Base-by-base conservation (phyloP, 75 land plant species). In the Sequoiadendron giganteum region DNA sequence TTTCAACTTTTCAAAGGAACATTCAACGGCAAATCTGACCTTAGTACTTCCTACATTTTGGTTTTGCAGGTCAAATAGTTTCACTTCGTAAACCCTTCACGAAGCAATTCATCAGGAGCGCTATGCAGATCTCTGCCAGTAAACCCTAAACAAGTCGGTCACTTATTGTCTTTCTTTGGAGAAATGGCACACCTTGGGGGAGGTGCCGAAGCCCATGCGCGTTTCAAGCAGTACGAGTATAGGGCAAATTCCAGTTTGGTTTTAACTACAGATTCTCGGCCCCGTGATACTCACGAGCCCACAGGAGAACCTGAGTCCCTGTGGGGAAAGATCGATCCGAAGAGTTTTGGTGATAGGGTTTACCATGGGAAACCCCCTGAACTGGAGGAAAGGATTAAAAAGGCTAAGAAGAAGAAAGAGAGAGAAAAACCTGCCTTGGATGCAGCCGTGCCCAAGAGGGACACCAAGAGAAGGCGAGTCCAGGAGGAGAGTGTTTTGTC, bases 231-330 rank as follows among this genome's bases (percentile, higher is more conserved):
- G 90, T 97, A 98, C 56, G 97, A 98, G 89, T 97, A 97, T 61
- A 79, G 97, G 52, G 95, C 99, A 14, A 98, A 98, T 87, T 95
- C 99, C 10, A 95, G 96, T 80, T 93, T 98, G 10, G 99, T 98
- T 4, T 90, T 98, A 18, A 98, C 99, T 3, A 97, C 97, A 0
- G 99, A 98, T 72, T 94, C 99, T 3, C 93, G 99, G 34, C 97
- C 97, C 3, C 95, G 99, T 0, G 99, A 98, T 87, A 97, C 99
- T 14, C 99, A 98, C 72, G 99, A 98, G 92, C 99, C 99, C 10
- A 95, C 99, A 1, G 97, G 99, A 2, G 99, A 98, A 89, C 99
- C 99, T 0, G 99, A 98, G 88, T 87, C 96, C 36, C 92, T 98
- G 18, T 94, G 91, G 87, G 99, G 99, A 7, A 96, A 94, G 90